These are phyloP conservation scores for Perkinsela sp. DNA, from an alignment of 208 protist genomes.

Conservation along the genomic window DNA sequence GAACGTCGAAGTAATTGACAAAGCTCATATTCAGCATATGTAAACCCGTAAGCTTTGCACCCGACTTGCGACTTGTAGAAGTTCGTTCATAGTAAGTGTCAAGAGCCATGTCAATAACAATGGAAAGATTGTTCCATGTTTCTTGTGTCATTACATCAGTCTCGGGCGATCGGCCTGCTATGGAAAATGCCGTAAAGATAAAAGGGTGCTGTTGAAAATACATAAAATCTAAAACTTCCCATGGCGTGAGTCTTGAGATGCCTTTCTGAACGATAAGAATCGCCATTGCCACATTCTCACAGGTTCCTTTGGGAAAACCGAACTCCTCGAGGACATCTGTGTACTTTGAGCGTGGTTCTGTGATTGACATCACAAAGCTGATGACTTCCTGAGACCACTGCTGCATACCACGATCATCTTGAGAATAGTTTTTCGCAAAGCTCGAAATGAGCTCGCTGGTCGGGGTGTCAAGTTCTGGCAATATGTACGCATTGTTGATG, in stretches of 20 bases:
- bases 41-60: not conserved
- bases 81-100: not conserved
- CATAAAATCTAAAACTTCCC: not conserved
- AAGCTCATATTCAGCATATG: not conserved
- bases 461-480: not conserved
- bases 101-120: not conserved
- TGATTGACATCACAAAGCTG: not conserved
- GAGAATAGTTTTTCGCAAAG: not conserved
- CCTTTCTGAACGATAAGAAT: conserved; percentile 1
- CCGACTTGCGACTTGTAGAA: not conserved
- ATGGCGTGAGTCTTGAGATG: not conserved
- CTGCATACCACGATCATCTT: not conserved
- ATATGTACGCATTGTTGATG: not conserved
- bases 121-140: not conserved
- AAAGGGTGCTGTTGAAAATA: not conserved
- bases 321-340: not conserved
- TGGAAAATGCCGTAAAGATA: not conserved
- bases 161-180: not conserved
- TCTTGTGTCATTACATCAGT: not conserved
- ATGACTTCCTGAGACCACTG: not conserved
- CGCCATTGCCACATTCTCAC: not conserved
- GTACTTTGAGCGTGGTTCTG: not conserved
- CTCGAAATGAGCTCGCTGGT: not conserved
- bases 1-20: not conserved
- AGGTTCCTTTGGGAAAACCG: conserved; percentile 1